phyloP scores from a whole-genome alignment of 495 filamentous ascomycete species.

The Talaromyces liani region DNA sequence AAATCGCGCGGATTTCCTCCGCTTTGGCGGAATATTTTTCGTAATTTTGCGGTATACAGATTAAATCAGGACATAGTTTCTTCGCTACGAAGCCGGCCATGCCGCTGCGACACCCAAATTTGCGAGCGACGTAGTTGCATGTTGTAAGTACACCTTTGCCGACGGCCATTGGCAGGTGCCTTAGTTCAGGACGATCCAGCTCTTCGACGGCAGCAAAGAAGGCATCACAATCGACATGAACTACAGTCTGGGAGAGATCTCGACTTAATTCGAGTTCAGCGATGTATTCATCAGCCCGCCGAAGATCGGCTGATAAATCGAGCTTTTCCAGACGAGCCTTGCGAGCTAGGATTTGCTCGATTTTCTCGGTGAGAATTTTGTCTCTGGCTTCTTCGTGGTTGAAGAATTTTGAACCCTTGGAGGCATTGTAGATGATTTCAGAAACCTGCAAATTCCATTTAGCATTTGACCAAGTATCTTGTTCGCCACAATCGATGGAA shows the following conservation, averaged over 20 bases:
- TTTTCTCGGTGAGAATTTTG: constrained; percentile 76
- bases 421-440: constrained; percentile 94
- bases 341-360: constrained; percentile 67
- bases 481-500: background rate
- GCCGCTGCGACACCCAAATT: constrained; percentile 82
- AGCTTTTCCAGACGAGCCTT: constrained; percentile 71
- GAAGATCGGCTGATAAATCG: constrained; percentile 64
- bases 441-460: constrained; percentile 53
- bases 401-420: constrained; percentile 95
- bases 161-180: constrained; percentile 85
- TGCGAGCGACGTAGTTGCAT: constrained; percentile 88
- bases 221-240: constrained; percentile 96
- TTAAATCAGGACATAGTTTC: constrained; percentile 84
- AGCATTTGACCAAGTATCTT: background rate
- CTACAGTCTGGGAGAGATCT: constrained; percentile 76
- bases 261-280: constrained; percentile 68
- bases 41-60: constrained; percentile 79
- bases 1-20: constrained; percentile 72
- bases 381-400: constrained; percentile 82
- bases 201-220: constrained; percentile 97
- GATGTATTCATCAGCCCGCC: constrained; percentile 75
- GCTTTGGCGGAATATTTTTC: constrained; percentile 90
- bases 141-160: constrained; percentile 89
- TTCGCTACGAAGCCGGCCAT: constrained; percentile 96
- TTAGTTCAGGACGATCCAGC: constrained; percentile 83